Base-by-base conservation (phyloP, 257 asterid species). In the Nicotiana sylvestris region DNA sequence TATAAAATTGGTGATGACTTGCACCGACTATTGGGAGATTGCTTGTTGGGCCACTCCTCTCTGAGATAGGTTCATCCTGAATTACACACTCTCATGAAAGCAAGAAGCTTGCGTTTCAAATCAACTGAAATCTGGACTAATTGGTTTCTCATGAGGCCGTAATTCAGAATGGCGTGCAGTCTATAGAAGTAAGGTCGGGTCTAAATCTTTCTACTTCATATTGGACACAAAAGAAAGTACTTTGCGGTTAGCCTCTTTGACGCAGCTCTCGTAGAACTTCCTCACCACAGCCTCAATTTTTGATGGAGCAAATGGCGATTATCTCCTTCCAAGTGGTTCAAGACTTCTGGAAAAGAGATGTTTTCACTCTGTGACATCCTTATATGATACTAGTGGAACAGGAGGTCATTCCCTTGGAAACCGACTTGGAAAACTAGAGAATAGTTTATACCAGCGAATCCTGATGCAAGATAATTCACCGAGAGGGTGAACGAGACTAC, bases 111-210 rank as follows among this genome's bases (percentile, higher is more conserved):
- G 1, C 13, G 17, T 72, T 72, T 12, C 58, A 12, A 11, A 70
- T 43, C 58, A 39, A 39, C 61, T 25, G 39, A 72, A 46, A 72
- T 72, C 25, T 72, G 79, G 30, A 25, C 33, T 46, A 74, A 49
- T 25, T 74, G 64, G 27, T 57, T 3, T 49, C 62, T 74, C 60
- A 46, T 25, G 78, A 18, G 60, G 35, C 12, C 37, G 2, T 72
- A 72, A 72, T 72, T 72, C 78, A 43, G 60, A 72, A 72, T 35
- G 78, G 3, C 37, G 49, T 72, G 78, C 78, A 17, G 21, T 46
- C 49, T 1, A 25, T 72, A 72, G 60, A 35, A 72, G 60, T 46
- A 46, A 43, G 57, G 25, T 21, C 4, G 0, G 37, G 8, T 43
- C 33, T 46, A 72, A 21, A 46, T 9, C 58, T 25, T 46, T 70